Conservation (phyloP, 345 rosid species). For the Lagerstroemia speciosa region DNA sequence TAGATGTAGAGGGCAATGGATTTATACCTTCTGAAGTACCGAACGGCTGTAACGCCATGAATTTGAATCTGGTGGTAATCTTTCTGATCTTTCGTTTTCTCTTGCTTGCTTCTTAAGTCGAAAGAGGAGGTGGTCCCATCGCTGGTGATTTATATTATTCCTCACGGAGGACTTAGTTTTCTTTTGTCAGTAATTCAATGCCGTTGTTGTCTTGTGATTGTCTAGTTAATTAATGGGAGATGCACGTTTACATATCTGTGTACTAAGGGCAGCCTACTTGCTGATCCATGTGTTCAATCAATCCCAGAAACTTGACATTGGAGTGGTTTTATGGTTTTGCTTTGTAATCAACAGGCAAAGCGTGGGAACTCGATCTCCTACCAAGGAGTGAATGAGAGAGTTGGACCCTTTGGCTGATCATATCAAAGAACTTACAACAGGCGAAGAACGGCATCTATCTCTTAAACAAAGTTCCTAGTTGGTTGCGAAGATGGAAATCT, state of each 20-base stretch:
- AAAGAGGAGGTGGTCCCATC: neutral
- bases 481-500: slow-evolving; percentile 67
- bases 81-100: neutral
- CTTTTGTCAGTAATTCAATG: neutral
- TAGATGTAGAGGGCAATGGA: slow-evolving; percentile 26
- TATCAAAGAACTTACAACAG: slow-evolving; percentile 41
- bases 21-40: slow-evolving; percentile 37
- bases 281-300: neutral
- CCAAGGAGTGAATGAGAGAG: slow-evolving; percentile 67
- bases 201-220: neutral
- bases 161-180: neutral
- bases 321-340: neutral
- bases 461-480: slow-evolving; percentile 47
- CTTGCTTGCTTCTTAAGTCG: neutral
- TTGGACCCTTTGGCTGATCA: slow-evolving; percentile 55
- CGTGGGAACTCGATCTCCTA: slow-evolving; percentile 97
- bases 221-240: neutral
- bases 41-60: slow-evolving; percentile 64
- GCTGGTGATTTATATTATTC: neutral
- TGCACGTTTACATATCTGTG: neutral
- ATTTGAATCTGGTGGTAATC: slow-evolving; percentile 87
- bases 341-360: slow-evolving; percentile 49
- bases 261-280: neutral
- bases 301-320: neutral
- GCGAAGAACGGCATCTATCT: slow-evolving; percentile 33